Evolutionary conservation across 345 rosid genomes (phyloP), one percentile per base, ranked within the genome.

Genomic region (Brassica nigra): DNA sequence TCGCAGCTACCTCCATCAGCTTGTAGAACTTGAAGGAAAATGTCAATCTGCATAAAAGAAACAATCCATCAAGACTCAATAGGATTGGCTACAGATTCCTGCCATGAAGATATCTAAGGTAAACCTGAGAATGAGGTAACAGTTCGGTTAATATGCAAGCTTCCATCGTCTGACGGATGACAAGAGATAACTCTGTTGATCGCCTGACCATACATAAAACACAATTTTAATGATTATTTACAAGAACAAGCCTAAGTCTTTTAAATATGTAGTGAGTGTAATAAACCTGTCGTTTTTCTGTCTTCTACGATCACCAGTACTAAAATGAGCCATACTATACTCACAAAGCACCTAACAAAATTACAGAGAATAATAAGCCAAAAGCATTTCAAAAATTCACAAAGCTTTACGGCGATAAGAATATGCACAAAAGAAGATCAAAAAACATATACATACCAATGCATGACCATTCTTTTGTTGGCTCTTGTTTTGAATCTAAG

Each of bases 121-220:
- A 66, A 84, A 95, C 61, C 61, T 95, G 98, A 78, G 99, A 91
- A 69, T 87, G 95, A 77, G 99, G 97, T 91, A 93, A 85, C 59
- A 89, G 74, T 61, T 93, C 87, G 2, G 96, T 93, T 83, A 90
- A 55, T 74, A 95, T 95, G 88, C 93, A 87, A 2, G 91, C 95
- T 86, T 91, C 99, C 97, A 95, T 89, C 10, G 99, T 90, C 86
- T 90, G 97, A 66, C 97, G 97, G 71, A 95, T 90, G 42, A 91
- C 95, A 39, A 91, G 86, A 44, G 98, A 95, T 72, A 95, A 88
- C 86, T 95, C 98, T 6, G 91, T 95, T n/a, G 98, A 93, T 78
- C 95, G 97, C 85, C 99, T 93, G 78, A 82, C n/a, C 63, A 59
- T 59, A 59, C 63, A 63, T 23, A 23, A 76, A 3, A 62, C 58